Base-by-base conservation (phyloP, 768 basidiomycete genomes). In the Mycena capillaripes region DNA sequence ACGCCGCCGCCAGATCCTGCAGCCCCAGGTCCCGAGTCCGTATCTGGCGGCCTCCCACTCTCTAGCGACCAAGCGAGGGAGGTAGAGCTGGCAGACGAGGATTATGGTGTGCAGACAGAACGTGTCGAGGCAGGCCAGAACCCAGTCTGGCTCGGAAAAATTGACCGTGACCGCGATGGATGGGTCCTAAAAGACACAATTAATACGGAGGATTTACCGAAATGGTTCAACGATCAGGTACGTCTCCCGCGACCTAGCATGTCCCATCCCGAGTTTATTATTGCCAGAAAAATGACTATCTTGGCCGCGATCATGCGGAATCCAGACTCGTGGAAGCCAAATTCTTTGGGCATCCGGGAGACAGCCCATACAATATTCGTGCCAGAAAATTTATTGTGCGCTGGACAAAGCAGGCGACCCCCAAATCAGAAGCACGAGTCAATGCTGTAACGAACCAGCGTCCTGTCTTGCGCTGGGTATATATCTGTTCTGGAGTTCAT, bases 171-270 rank as follows among this genome's bases (percentile, higher is more conserved):
- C 7, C 7, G 7, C 6, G 27, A 55, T 11, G 52, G 52, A 6
- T 55, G 21, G 10, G 30, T 17, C 4, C 25, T 55, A 4, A 12
- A 30, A 4, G 52, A 30, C 52, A 67, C 32, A 4, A 38, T 58
- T 10, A 44, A 67, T 19, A 68, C 57, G 4, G 66, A 68, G 36
- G 57, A 68, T 29, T 2, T 58, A 1, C 66, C 66, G 0, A 27
- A 52, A 29, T 68, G 66, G 66, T 68, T 68, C 46, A n/a, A 59
- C 7, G 36, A 59, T 1, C 66, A 68, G 57, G 66, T 68, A 10
- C 10, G 64, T 55, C 7, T 27, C 17, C 2, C 7, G n/a, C 42
- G 21, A 42, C 4, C 46, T n/a, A 48, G 6, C 4, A 4, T 25
- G 2, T 40, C 9, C 17, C 21, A 1, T 19, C 8, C 17, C 8